These are phyloP conservation scores for Bryoglossum gracile DNA, from an alignment of 495 filamentous ascomycete genomes.

Conservation along the genomic window DNA sequence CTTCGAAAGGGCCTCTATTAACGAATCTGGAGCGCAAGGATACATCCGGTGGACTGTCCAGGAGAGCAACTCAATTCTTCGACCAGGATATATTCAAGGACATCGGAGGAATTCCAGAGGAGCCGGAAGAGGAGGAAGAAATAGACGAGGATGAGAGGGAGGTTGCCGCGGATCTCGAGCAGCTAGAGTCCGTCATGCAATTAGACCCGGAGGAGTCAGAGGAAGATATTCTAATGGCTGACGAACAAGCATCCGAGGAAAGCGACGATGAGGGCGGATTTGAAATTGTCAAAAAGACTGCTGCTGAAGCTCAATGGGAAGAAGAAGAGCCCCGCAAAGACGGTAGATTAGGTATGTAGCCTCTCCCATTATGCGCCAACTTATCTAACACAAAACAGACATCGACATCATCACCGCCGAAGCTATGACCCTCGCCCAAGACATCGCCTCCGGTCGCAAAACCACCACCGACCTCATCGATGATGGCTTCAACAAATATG, in stretches of 20 bases:
- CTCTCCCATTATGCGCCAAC: background rate
- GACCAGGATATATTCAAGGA: slow-evolving; percentile 90
- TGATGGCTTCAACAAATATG: slow-evolving; percentile 86
- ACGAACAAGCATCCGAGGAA: slow-evolving; percentile 34
- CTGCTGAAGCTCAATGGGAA: slow-evolving; percentile 59
- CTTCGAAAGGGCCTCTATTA: slow-evolving; percentile 34
- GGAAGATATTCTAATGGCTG: slow-evolving; percentile 28
- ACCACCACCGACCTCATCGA: slow-evolving; percentile 71
- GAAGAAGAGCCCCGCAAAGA: slow-evolving; percentile 59
- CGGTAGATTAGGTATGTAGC: slow-evolving; percentile 53
- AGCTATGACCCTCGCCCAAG: slow-evolving; percentile 96
- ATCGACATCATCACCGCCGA: slow-evolving; percentile 99
- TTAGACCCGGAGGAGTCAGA: slow-evolving; percentile 26
- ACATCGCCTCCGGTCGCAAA: slow-evolving; percentile 79
- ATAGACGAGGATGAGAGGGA: slow-evolving; percentile 47
- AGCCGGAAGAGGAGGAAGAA: slow-evolving; percentile 29
- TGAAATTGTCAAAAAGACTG: slow-evolving; percentile 45
- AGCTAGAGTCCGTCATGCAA: slow-evolving; percentile 12
- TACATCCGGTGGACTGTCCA: slow-evolving; percentile 56
- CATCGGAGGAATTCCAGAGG: slow-evolving; percentile 54
- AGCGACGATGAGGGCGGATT: slow-evolving; percentile 40
- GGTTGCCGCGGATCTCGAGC: slow-evolving; percentile 32
- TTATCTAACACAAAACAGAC: slow-evolving; percentile 40
- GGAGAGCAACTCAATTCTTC: slow-evolving; percentile 82
- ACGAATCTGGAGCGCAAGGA: slow-evolving; percentile 44